Percentiles rank a stretch among this genome's conserved stretches.
phyloP scores from a whole-genome alignment of 2,329 filamentous ascomycete species.

The Atkinsonella texensis region DNA sequence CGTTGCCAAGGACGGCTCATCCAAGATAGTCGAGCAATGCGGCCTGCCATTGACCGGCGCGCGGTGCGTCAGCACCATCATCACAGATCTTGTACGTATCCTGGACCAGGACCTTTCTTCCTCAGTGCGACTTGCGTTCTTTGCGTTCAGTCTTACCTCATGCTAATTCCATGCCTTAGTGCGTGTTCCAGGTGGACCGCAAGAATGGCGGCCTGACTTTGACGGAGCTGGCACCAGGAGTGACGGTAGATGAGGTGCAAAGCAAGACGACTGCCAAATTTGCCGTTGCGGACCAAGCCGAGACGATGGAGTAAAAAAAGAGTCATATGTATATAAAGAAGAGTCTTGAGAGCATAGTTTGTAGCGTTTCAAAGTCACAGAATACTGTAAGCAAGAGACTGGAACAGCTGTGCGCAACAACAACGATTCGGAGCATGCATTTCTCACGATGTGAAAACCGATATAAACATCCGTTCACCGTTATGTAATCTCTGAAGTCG shows the following conservation, averaged over 20 bases:
- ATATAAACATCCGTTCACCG: too few species aligned
- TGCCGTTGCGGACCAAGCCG: conserved; percentile 44
- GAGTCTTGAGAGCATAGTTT: too few species aligned
- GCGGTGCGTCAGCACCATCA: conserved; percentile 57
- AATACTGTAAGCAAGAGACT: too few species aligned
- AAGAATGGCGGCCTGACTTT: conserved; percentile 49
- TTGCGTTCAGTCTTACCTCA: not conserved
- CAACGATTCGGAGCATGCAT: too few species aligned
- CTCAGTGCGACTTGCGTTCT: too few species aligned
- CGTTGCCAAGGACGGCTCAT: conserved; percentile 53
- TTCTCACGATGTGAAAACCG: too few species aligned
- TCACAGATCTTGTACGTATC: conserved; percentile 55
- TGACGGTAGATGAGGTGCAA: conserved; percentile 55
- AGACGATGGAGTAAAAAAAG: conserved; percentile 28
- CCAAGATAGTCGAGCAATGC: conserved; percentile 55
- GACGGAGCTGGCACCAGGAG: conserved; percentile 58
- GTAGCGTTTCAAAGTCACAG: too few species aligned
- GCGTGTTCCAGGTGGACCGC: conserved; percentile 59
- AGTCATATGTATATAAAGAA: too few species aligned
- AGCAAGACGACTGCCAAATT: conserved; percentile 61
- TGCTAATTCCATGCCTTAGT: conserved; percentile 25
- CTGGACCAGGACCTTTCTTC: too few species aligned
- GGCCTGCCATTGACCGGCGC: conserved; percentile 54
- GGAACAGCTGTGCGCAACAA: too few species aligned
- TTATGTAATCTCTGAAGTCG: not conserved